A percentile compares a stretch with the other conserved stretches of the same genome.
Evolutionary conservation across 495 filamentous ascomycete genomes (phyloP).

Genomic region (Penicillium soppii): DNA sequence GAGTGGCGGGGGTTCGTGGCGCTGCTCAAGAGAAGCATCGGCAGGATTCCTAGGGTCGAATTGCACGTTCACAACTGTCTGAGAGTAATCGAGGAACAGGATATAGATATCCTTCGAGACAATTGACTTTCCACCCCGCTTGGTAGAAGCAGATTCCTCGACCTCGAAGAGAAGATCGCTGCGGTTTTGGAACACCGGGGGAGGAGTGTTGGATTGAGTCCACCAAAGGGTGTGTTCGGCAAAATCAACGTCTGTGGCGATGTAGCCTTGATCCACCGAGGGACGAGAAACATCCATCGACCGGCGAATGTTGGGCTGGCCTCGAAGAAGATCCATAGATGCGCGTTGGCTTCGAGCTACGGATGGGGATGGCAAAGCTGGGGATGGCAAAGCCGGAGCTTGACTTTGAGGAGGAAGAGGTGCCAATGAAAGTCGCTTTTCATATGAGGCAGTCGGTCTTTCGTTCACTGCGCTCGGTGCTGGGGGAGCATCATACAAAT

Average conservation of each 20-base stretch:
- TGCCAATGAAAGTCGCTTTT: constrained; percentile 27
- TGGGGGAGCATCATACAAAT: constrained; percentile 54
- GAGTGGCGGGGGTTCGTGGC: constrained; percentile 82
- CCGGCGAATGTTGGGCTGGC: constrained; percentile 49
- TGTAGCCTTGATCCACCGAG: constrained; percentile 72
- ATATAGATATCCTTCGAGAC: constrained; percentile 80
- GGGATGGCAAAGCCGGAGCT: constrained; percentile 42
- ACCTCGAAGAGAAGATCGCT: constrained; percentile 81
- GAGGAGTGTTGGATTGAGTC: constrained; percentile 67
- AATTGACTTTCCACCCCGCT: constrained; percentile 64
- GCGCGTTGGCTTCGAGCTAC: constrained; percentile 51
- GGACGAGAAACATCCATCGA: constrained; percentile 72
- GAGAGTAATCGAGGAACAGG: constrained; percentile 92
- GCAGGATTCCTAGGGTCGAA: constrained; percentile 74
- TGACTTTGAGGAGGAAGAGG: constrained; percentile 31
- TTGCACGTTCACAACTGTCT: constrained; percentile 79
- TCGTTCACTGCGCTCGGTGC: constrained; percentile 45
- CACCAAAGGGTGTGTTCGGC: constrained; percentile 76
- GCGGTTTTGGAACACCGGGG: constrained; percentile 77
- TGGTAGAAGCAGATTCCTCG: constrained; percentile 71
- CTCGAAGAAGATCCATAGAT: constrained; percentile 68
- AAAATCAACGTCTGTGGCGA: constrained; percentile 85
- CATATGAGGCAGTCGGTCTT: constrained; percentile 42
- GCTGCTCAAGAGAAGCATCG: constrained; percentile 75
- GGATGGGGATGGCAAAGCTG: constrained; percentile 39